Evolutionary conservation across 2,329 filamentous ascomycete species (phyloP), one percentile per base, ranked within the genome.

Genomic region (Colletotrichum sp.): DNA sequence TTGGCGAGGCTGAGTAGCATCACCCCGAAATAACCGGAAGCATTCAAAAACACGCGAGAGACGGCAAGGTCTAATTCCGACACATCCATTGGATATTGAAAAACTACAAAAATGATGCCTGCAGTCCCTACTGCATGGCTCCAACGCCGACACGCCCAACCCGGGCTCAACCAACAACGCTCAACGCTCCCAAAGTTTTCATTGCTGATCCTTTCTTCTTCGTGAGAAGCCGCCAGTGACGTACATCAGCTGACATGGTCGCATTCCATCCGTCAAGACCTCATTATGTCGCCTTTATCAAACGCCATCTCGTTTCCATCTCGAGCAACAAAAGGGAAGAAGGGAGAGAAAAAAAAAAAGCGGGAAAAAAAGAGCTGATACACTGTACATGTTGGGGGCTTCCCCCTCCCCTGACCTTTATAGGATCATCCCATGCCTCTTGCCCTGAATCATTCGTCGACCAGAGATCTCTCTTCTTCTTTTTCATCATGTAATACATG

Each of bases 271-370:
- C 71, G 60, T 76, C 62, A 70, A 73, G 67, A 55, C 71, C 65
- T 76, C 60, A 49, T 76, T 67, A 60, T 76, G 60, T 67, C 30
- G 75, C 60, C 72, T 71, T 59, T 67, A 44, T 60, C 66, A 66
- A 76, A 76, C 75, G 71, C 71, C 71, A 71, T 76, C 65, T 75
- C 32, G 39, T 71, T 76, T 76, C 71, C 75, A 76, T 76, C 71
- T 71, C 60, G 8, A 60, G 55, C 64, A 73, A 62, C 34, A 39
- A 64, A 57, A 16, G 36, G 36, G 24, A 39, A 21, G 68, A 32
- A 72, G 21, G 26, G 39, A 16, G n/a, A 44, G 36, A 34, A 28
- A 10, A 26, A 13, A 30, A 24, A 52, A 39, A 30, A 26, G 12
- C 5, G 16, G 18, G 26, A 13, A 66, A 30, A 44, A 49, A 69